phyloP scores from a whole-genome alignment of 352 stramenopile species.

The Pythium phragmitis region DNA sequence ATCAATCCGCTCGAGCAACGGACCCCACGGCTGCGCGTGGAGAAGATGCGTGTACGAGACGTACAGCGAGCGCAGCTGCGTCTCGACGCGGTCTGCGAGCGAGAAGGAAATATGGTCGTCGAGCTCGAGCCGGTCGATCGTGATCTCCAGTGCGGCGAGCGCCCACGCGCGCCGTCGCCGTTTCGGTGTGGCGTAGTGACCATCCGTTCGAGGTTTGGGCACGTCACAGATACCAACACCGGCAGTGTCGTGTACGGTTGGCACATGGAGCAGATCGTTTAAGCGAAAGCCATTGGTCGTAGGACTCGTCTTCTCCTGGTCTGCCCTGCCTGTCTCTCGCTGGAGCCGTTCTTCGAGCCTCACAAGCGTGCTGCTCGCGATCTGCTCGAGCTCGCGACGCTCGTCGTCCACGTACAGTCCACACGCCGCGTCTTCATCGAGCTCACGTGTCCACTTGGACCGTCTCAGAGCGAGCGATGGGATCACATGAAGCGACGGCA shows the following conservation, averaged over 20 bases:
- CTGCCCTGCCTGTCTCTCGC: constrained; percentile 25
- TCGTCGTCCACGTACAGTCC: constrained; percentile 50
- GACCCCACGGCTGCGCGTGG: constrained; percentile 46
- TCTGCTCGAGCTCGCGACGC: constrained; percentile 29
- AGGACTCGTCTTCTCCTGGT: not conserved
- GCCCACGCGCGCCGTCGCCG: not conserved
- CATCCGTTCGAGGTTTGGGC: not conserved
- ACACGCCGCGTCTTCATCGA: constrained; percentile 44
- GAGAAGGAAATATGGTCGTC: constrained; percentile 76
- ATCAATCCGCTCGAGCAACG: constrained; percentile 45
- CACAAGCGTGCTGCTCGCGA: constrained; percentile 52
- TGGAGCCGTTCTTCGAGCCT: constrained; percentile 51
- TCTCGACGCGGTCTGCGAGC: constrained; percentile 59
- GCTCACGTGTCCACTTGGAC: constrained; percentile 37
- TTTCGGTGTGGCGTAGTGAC: not conserved
- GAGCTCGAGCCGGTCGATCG: constrained; percentile 56
- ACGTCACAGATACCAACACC: not conserved
- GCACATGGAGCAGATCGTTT: constrained; percentile 22
- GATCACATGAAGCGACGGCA: constrained; percentile 24
- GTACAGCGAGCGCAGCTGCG: constrained; percentile 60
- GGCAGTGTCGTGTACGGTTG: not conserved
- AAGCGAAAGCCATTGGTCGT: constrained; percentile 1
- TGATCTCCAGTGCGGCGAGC: constrained; percentile 45
- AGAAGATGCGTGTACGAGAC: constrained; percentile 53
- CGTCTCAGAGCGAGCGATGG: constrained; percentile 19